Base-by-base conservation (phyloP, 805 yeast species). In the Limtongozyma cylindracea region DNA sequence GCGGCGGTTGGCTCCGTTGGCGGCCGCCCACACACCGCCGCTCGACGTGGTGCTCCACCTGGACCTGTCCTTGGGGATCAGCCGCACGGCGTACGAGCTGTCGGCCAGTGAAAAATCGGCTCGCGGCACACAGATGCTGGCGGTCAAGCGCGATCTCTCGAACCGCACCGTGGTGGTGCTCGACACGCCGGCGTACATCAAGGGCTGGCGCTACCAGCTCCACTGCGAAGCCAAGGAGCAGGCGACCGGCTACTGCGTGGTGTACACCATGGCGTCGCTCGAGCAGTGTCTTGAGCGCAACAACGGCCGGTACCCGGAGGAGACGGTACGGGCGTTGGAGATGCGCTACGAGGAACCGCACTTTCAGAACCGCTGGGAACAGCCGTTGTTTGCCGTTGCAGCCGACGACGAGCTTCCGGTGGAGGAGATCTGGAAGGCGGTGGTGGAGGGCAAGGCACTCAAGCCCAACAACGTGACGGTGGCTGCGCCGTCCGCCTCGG, bases 341-440 rank as follows among this genome's bases (percentile, higher is more conserved):
- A 73, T 80, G 64, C 45, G 98, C 27, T 88, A 69, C 37, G 98
- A 88, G 43, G 98, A 88, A 39, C 98, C 98, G 1, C 72, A 77
- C 37, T 65, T 67, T 16, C 61, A 62, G 34, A 62, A 70, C 13
- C 49, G 94, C 27, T 88, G 98, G 98, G 98, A 88, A 37, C 65
- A 91, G 4, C 98, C 98, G 5, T 47, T 84, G 28, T 68, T 80
- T 37, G 64, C 77, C 0, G 43, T 82, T 1, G 58, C 66, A 3
- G 57, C 50, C 33, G 43, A 37, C 8, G 49, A 48, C 10, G 45
- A 43, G 3, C 35, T 69, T 13, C 74, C 80, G 0, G 41, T 70
- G 11, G 71, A 69, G 2, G 73, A 64, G 10, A 56, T 88, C 2
- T 67, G 71, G 67, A 56, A 56, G 21, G 57, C 65, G 1, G 34